Evolutionary conservation across 106 monocot species (phyloP).

Genomic region (Xerophyta viscosa): DNA sequence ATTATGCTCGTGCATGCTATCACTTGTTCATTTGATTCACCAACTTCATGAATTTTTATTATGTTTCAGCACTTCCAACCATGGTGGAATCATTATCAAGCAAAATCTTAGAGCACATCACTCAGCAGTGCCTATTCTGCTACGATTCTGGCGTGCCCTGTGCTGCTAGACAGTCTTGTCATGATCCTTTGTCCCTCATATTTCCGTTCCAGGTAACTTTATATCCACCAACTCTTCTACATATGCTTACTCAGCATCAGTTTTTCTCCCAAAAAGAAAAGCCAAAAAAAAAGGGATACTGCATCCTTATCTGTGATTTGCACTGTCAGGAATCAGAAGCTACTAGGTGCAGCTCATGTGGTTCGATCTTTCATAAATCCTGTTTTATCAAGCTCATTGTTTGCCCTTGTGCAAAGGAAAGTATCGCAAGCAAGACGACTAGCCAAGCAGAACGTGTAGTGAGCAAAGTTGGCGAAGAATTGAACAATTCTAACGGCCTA

Average conservation of each 20-base stretch:
- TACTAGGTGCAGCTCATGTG: constrained; percentile 52
- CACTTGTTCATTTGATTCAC: too few relatives aligned
- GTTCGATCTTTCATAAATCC: constrained; percentile 62
- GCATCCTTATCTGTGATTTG: neutral
- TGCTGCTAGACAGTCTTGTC: constrained; percentile 68
- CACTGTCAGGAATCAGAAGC: constrained; percentile 68
- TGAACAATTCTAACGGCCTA: constrained; percentile 7
- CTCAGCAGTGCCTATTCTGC: constrained; percentile 79
- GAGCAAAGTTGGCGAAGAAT: neutral
- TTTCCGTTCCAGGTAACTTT: constrained; percentile 78
- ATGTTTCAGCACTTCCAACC: constrained; percentile 64
- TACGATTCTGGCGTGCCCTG: constrained; percentile 83
- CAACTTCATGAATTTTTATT: too few relatives aligned
- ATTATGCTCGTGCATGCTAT: too few relatives aligned
- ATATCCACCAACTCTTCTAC: neutral
- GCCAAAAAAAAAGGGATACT: too few relatives aligned
- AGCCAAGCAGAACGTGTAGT: neutral
- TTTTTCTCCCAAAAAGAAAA: too few relatives aligned
- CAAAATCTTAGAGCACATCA: constrained; percentile 73
- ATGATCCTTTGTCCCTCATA: constrained; percentile 66
- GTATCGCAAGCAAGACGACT: constrained; percentile 4
- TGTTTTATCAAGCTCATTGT: constrained; percentile 49
- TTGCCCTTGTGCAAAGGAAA: constrained; percentile 50
- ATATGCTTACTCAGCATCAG: neutral
- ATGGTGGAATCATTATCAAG: constrained; percentile 56